phyloP scores from a whole-genome alignment of 1,139 yeast genomes.

The Pichia norvegensis region DNA sequence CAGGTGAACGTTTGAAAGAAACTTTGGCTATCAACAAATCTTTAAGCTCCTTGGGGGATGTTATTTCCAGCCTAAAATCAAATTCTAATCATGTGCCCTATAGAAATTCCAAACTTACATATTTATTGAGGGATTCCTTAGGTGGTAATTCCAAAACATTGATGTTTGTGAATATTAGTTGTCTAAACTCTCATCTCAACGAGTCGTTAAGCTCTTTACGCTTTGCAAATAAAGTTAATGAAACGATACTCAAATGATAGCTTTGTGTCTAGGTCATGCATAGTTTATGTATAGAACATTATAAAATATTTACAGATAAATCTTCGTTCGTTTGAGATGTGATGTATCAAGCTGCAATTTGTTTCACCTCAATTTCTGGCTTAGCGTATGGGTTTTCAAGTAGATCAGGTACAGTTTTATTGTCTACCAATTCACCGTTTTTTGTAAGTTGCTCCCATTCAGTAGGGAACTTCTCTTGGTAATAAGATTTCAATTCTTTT shows the following conservation, averaged over 20 bases:
- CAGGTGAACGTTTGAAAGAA: slow-evolving; percentile 76
- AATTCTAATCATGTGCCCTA: slow-evolving; percentile 40
- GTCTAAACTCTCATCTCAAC: slow-evolving; percentile 50
- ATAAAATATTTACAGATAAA: slow-evolving; percentile 1
- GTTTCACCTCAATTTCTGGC: slow-evolving; percentile 13
- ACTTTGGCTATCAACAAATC: slow-evolving; percentile 89
- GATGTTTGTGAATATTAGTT: slow-evolving; percentile 89
- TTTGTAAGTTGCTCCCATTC: slow-evolving; percentile 41
- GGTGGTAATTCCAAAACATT: slow-evolving; percentile 84
- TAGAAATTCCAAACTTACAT: slow-evolving; percentile 62
- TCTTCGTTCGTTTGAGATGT: neutral
- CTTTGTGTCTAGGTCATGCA: neutral
- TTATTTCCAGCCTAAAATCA: slow-evolving; percentile 57
- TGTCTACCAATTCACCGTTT: slow-evolving; percentile 35
- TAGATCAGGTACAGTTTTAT: slow-evolving; percentile 25
- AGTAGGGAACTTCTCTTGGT: slow-evolving; percentile 34
- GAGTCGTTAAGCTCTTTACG: slow-evolving; percentile 82
- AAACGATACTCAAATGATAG: slow-evolving; percentile 32
- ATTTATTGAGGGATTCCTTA: slow-evolving; percentile 73
- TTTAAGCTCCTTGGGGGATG: slow-evolving; percentile 84
- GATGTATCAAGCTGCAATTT: slow-evolving; percentile 2
- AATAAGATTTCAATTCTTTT: slow-evolving; percentile 46
- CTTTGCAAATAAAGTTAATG: slow-evolving; percentile 79
- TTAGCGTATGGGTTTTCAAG: slow-evolving; percentile 20
- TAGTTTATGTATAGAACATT: neutral